phyloP scores from a whole-genome alignment of 371 early-diverging fungal species.

The Catenaria anguillulae region DNA sequence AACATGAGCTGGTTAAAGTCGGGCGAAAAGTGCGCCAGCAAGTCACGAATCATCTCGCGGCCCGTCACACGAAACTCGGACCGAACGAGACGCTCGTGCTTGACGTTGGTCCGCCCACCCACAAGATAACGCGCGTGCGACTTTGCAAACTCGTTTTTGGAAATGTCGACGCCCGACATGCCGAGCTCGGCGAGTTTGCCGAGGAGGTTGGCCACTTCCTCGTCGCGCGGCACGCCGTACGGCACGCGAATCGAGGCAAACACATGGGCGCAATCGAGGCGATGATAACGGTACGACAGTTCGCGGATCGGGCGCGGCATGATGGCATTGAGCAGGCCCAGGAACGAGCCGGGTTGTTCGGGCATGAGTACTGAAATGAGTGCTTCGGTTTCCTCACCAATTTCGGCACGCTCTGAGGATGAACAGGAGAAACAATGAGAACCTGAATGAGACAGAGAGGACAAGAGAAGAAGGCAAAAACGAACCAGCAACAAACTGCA shows the following conservation, averaged over 20 bases:
- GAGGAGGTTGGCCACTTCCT: conserved; percentile 53
- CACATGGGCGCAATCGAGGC: conserved; percentile 59
- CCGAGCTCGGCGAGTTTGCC: conserved; percentile 35
- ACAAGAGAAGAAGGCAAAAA: too few relatives aligned
- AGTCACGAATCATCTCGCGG: conserved; percentile 58
- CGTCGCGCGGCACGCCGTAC: conserved; percentile 29
- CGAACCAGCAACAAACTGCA: conserved; percentile 75
- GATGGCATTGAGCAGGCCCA: conserved; percentile 35
- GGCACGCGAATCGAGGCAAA: conserved; percentile 68
- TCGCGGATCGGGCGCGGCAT: conserved; percentile 75
- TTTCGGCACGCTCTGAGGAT: conserved; percentile 82
- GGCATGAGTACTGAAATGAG: conserved; percentile 79
- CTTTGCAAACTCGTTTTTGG: conserved; percentile 86
- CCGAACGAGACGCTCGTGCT: conserved; percentile 74
- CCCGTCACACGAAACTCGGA: conserved; percentile 76
- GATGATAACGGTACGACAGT: conserved; percentile 79
- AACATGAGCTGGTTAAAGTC: conserved; percentile 83
- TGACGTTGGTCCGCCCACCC: conserved; percentile 61
- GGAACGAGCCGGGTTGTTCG: conserved; percentile 53
- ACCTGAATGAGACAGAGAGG: too few relatives aligned
- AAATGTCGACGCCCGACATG: conserved; percentile 60
- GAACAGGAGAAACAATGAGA: too few relatives aligned
- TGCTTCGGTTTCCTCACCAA: conserved; percentile 81
- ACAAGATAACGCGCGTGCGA: conserved; percentile 83
- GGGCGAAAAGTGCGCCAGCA: conserved; percentile 48